phyloP scores from a whole-genome alignment of 257 asterid species.

The Henckelia pumila region DNA sequence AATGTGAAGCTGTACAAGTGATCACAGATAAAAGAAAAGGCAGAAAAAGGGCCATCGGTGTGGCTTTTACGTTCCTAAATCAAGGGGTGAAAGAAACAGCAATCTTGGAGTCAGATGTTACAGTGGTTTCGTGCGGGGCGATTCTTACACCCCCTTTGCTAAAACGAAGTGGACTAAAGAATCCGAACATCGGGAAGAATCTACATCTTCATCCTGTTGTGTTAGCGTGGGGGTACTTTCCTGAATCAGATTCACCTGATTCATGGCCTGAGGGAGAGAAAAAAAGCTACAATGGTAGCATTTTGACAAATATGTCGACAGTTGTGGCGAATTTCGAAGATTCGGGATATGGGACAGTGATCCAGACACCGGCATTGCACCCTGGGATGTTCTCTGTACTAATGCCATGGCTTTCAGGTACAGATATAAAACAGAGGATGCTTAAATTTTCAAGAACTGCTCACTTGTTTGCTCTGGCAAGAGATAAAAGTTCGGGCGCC shows the following conservation, averaged over 20 bases:
- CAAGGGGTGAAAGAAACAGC: constrained; percentile 40
- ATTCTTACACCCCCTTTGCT: constrained; percentile 63
- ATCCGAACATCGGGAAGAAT: constrained; percentile 64
- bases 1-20: constrained; percentile 60
- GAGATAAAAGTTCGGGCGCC: constrained; percentile 68
- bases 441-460: constrained; percentile 65
- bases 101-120: constrained; percentile 54
- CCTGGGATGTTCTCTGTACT: constrained; percentile 75
- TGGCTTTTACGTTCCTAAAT: constrained; percentile 39
- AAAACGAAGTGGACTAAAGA: constrained; percentile 61
- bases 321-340: constrained; percentile 35
- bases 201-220: constrained; percentile 77
- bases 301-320: constrained; percentile 79
- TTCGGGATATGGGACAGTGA: constrained; percentile 59
- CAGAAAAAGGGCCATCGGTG: constrained; percentile 43
- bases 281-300: constrained; percentile 66
- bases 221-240: constrained; percentile 80
- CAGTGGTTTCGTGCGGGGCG: constrained; percentile 75
- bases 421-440: constrained; percentile 55
- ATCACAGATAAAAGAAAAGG: constrained; percentile 16
- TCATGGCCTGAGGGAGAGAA: constrained; percentile 58
- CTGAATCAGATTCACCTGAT: constrained; percentile 29
- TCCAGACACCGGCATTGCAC: constrained; percentile 80
- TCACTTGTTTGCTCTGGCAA: constrained; percentile 54
- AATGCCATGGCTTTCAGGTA: constrained; percentile 75